phyloP scores from a whole-genome alignment of 2,329 filamentous ascomycete species.

The Dactylonectria macrodidyma region DNA sequence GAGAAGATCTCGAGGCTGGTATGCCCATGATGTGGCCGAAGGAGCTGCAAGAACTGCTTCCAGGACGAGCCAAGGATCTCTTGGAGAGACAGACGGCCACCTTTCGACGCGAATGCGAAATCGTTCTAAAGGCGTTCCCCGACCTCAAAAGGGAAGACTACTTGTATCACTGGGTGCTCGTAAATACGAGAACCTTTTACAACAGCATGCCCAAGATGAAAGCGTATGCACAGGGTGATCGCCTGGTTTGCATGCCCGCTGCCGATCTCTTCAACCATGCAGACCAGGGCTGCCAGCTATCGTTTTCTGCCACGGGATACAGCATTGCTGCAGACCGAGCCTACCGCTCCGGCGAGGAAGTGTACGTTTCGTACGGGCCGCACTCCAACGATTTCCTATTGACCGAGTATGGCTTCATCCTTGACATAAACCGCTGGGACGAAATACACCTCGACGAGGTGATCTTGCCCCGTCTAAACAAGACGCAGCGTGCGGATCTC shows the following conservation, averaged over 20 bases:
- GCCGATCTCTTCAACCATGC: conserved; percentile 80
- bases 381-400: conserved; percentile 82
- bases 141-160: conserved; percentile 58
- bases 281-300: conserved; percentile 65
- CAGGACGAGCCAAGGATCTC: conserved; percentile 59
- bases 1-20: conserved; percentile 67
- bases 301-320: conserved; percentile 65
- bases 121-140: conserved; percentile 50
- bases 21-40: conserved; percentile 63
- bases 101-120: conserved; percentile 58
- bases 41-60: conserved; percentile 63
- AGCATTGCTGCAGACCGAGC: conserved; percentile 66
- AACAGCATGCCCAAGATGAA: conserved; percentile 64
- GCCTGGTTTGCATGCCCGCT: conserved; percentile 79
- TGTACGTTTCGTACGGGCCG: conserved; percentile 78
- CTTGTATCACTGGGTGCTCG: conserved; percentile 70
- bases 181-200: conserved; percentile 76
- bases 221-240: conserved; percentile 65
- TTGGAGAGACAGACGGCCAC: conserved; percentile 67
- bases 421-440: conserved; percentile 65
- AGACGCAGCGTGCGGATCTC: conserved; percentile 57
- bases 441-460: conserved; percentile 65
- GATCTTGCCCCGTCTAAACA: conserved; percentile 57
- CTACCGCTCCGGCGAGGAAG: conserved; percentile 73
- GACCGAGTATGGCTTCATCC: conserved; percentile 74